Evolutionary conservation across 345 rosid species (phyloP), one percentile per base, ranked within the genome.

Genomic region (Psidium guajava): DNA sequence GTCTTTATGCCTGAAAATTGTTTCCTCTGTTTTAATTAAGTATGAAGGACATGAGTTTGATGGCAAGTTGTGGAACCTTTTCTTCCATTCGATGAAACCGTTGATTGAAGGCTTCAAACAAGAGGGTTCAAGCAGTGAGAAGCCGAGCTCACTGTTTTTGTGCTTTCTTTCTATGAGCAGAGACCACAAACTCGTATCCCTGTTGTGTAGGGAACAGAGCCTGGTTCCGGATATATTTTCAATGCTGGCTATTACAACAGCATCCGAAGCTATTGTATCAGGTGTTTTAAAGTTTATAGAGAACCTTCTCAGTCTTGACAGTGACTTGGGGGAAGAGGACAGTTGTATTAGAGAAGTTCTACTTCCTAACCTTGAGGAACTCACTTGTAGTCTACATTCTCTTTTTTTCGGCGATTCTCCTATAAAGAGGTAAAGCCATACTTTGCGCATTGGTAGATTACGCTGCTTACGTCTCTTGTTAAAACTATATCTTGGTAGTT

Each of bases 101-200:
- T 90, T 96, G 88, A 90, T 95, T 83, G 87, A 91, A 87, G 92
- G 90, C 86, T 96, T 97, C 90, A 95, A 93, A 94, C 93, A 92
- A 86, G 98, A 95, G 88, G 96, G 99, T 86, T 93, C 99, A 85
- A 97, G 98, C 86, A 97, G 99, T 77, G 95, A 94, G 92, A 97
- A 92, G 90, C 96, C 98, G 57, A 97, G 98, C 88, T 93, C 99
- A 27, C 88, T 97, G 86, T 95, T 97, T 87, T 94, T 94, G 61
- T 94, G 97, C 92, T 95, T 97, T 90, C 85, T 94, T 91, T 93
- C 98, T n/a, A 97, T 97, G 98, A 97, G 99, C 89, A 91, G 89
- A 87, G 93, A 95, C 91, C 90, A 77, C 87, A 88, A 88, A 69
- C 97, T 95, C 3, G 93, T 95, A 27, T 85, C 93, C 25, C 89